Evolutionary conservation across 805 yeast species (phyloP).

Genomic region (Wickerhamiella lipophila): DNA sequence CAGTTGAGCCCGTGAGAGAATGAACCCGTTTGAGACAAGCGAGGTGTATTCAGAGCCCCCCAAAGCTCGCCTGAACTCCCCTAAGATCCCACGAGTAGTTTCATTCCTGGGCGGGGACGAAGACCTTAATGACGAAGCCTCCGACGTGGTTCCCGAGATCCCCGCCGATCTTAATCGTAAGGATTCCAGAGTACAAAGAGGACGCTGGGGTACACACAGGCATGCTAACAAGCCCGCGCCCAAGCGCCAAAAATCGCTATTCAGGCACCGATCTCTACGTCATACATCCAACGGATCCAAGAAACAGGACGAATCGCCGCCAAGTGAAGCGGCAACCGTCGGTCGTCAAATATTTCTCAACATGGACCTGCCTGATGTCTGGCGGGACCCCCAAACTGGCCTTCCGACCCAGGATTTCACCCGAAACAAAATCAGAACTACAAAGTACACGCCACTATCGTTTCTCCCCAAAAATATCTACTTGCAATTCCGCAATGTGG

Average conservation of each 20-base stretch:
- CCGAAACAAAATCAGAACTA: constrained; percentile 85
- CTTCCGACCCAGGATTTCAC: constrained; percentile 52
- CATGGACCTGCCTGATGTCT: constrained; percentile 36
- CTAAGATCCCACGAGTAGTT: neutral
- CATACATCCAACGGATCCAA: neutral
- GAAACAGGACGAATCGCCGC: neutral
- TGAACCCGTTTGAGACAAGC: constrained; percentile 9
- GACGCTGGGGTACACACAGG: constrained; percentile 74
- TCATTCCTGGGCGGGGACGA: constrained; percentile 8
- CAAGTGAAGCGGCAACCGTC: neutral
- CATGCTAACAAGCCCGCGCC: constrained; percentile 57
- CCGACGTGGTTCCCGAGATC: neutral
- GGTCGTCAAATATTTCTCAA: constrained; percentile 38
- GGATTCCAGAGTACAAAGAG: constrained; percentile 10
- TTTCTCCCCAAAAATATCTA: constrained; percentile 76
- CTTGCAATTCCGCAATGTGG: constrained; percentile 76
- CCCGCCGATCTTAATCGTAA: constrained; percentile 6
- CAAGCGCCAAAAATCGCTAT: constrained; percentile 8
- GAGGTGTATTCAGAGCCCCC: constrained; percentile 7
- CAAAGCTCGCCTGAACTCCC: constrained; percentile 3
- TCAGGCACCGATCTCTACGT: neutral
- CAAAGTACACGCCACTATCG: constrained; percentile 84
- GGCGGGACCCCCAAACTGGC: constrained; percentile 45
- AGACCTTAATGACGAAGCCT: constrained; percentile 3
- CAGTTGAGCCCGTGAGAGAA: neutral